Evolutionary conservation across 106 monocot species (phyloP), one percentile per base, ranked within the genome.

Genomic region (Gastrodia elata): DNA sequence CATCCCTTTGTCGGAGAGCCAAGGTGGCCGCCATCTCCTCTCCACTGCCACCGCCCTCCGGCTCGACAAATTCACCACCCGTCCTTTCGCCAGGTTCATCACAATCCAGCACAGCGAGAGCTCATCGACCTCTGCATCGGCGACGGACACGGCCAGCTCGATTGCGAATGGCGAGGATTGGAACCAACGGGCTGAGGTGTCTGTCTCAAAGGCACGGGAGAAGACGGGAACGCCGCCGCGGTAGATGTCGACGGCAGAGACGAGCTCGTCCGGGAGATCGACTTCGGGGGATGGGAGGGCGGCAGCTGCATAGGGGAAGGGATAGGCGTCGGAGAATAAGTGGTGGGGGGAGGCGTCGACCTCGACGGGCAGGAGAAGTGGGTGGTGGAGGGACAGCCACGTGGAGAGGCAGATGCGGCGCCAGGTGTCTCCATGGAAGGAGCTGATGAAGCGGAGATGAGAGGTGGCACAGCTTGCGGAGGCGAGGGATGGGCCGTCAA

Each of bases 231-330:
- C 14, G 57, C 72, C 86, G 4, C 37, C 32, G 72, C 86, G 81
- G 88, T 74, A 79, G 41, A 97, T 68, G 27, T 97, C 92, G 22
- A 97, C 81, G 48, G 96, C 92, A 6, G 86, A 92, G 68, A 92
- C 67, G 20, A 97, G 71, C 26, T 48, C 5, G 13, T 32, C 36
- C 15, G 81, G 84, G 35, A 43, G 75, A 25, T 36, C 6, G 39
- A 1, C 28, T 6, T 34, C 61, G 38, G 20, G 2, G 32, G 1
- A 20, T 38, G 43, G 3, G 8, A 11, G 3, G 52, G 6, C 2
- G 43, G 79, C 5, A 68, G 59, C 38, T n/a, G n/a, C n/a, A n/a
- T n/a, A n/a, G 8, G 82, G 84, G 64, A 72, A 83, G 43, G 78
- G 76, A 67, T 42, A 79, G 70, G 81, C 73, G 58, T 85, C 82